phyloP scores from a whole-genome alignment of 2,329 filamentous ascomycete genomes.

The Aspergillus pseudoviridinutans region DNA sequence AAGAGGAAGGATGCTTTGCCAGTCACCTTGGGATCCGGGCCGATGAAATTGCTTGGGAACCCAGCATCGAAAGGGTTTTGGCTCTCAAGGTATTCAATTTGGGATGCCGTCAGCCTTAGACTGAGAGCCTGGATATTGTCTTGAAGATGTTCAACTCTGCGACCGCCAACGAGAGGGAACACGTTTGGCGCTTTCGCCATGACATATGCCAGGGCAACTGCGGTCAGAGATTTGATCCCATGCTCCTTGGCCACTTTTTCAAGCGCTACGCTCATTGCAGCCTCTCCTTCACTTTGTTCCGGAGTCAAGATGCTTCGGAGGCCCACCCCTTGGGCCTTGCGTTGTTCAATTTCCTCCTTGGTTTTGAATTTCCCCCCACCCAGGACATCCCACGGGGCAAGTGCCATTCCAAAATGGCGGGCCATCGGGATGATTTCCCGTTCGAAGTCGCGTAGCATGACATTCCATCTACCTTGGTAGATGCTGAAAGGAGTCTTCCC shows the following conservation, averaged over 20 bases:
- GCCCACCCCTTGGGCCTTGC: constrained; percentile 41
- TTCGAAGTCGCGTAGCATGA: constrained; percentile 38
- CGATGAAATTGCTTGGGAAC: constrained; percentile 62
- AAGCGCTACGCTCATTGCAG: constrained; percentile 53
- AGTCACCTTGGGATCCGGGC: constrained; percentile 22
- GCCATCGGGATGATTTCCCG: constrained; percentile 42
- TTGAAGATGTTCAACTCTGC: constrained; percentile 66
- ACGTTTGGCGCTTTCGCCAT: constrained; percentile 68
- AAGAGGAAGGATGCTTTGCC: too few relatives aligned
- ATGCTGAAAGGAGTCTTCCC: constrained; percentile 39
- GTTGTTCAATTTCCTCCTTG: constrained; percentile 45
- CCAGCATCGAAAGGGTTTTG: constrained; percentile 61
- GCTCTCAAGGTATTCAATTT: constrained; percentile 63
- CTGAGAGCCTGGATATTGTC: constrained; percentile 57
- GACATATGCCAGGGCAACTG: constrained; percentile 68
- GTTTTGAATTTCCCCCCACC: constrained; percentile 51
- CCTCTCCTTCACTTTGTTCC: constrained; percentile 46
- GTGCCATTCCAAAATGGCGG: constrained; percentile 41
- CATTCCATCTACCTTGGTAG: constrained; percentile 40
- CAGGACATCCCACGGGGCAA: constrained; percentile 59
- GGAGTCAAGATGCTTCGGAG: constrained; percentile 27
- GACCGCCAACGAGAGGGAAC: constrained; percentile 68
- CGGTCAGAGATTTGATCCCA: constrained; percentile 53
- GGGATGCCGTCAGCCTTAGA: constrained; percentile 52
- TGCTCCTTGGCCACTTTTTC: constrained; percentile 57